Evolutionary conservation across 345 rosid species (phyloP), one percentile per base, ranked within the genome.

Genomic region (Triadica sebifera): DNA sequence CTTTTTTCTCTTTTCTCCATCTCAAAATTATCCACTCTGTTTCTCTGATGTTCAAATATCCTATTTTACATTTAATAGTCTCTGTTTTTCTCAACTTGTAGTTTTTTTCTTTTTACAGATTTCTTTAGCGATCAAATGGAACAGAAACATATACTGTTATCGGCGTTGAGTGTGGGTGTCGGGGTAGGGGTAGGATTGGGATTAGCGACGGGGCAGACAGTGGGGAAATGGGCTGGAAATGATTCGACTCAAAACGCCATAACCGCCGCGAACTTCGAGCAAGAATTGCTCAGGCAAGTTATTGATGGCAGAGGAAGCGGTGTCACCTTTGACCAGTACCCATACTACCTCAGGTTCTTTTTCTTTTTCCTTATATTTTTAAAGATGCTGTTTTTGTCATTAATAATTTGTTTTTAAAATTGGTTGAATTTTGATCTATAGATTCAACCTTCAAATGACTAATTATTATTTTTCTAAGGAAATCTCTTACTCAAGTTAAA

Each of bases 291-390:
- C 6, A 70, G 87, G 50, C 85, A 57, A 51, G 76, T 90, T 6
- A 77, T 86, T 65, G 90, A 90, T 65, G 91, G 92, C 22, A 86
- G 88, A 77, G 92, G 88, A 46, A 83, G 81, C 83, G 81, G 85
- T 37, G 86, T 88, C 75, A 90, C 91, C 45, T 87, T 89, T 46
- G 93, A 87, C 41, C 77, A 90, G 63, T 89, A 89, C 71, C 93
- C 95, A 20, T 89, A 86, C 78, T 89, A 87, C 71, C 91, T 89
- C 72, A 87, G 93, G 96, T 90, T 37, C 50, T 41, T 66, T 25
- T 17, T 24, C 9, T 43, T 43, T 29, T 29, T 29, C 34, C 34
- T 29, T 29, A 29, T 29, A 29, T 29, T 29, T 29, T 29, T 29
- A 29, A 29, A 29, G 34, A 2, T 29, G 34, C 34, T 29, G 34